Evolutionary conservation across 108 stramenopile species (phyloP), one percentile per base, ranked within the genome.

Genomic region (Fragilaria radians): DNA sequence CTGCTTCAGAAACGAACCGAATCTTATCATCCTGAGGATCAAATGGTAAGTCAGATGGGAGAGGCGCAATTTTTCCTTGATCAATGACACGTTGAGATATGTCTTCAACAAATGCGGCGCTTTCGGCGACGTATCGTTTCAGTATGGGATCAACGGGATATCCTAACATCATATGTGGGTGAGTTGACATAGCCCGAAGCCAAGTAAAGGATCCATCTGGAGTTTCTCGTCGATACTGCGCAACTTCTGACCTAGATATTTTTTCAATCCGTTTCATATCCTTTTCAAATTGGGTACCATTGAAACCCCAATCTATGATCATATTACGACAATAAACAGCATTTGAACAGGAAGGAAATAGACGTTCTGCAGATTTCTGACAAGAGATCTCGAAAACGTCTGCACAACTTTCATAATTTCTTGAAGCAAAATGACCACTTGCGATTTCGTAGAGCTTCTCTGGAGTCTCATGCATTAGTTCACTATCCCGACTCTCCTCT

Each of bases 251-350:
- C 45, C 58, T 32, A 0, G 83, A 82, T 24, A 91, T 55, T 14
- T 66, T 7, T 11, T 57, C 54, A 17, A 91, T 71, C 28, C 66
- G 67, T 33, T 71, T 30, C 82, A 91, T 87, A 57, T 91, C 89
- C 27, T 52, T 56, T 3, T 86, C 82, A 53, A 84, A 91, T 19
- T 64, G 66, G 27, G 65, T 78, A 0, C 89, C 89, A 56, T 76
- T 77, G 49, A 81, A 72, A 2, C 89, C 89, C 82, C 84, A 91
- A 61, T 87, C 84, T 56, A 81, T 68, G 26, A 91, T 65, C 71
- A 79, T 79, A 46, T 58, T 85, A 9, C 89, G 67, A 33, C 86
- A 79, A 52, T 88, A 91, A 4, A 86, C 69, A 5, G 86, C 89
- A 71, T 88, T 91, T 24, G 74, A 70, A 51, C 89, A 91, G 18